Conservation (phyloP, 2,329 filamentous ascomycete species). For the Neofusicoccum sp. region DNA sequence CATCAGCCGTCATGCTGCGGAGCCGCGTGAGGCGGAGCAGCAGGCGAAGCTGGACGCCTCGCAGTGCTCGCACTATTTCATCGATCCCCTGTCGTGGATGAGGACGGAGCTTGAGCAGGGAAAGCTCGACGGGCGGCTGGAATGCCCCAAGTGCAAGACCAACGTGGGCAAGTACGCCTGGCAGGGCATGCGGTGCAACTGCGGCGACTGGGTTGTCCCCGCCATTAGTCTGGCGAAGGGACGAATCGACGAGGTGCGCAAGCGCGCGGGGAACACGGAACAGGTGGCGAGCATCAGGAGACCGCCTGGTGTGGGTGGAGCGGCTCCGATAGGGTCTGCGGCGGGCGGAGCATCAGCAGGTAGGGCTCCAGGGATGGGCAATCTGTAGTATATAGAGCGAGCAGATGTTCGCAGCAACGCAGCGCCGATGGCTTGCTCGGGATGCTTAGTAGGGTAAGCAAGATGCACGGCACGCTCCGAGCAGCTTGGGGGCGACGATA, state of each 20-base stretch:
- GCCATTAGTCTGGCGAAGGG: conserved; percentile 83
- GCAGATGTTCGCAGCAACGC: not conserved
- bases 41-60: conserved; percentile 23
- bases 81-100: conserved; percentile 97
- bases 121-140: conserved; percentile 76
- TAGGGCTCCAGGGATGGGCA: conserved; percentile 13
- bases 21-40: conserved; percentile 19
- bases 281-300: conserved; percentile 12
- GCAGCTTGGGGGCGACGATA: conserved; percentile 3
- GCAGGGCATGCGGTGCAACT: conserved; percentile 92
- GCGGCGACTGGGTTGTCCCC: conserved; percentile 84
- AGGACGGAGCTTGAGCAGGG: conserved; percentile 77
- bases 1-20: conserved; percentile 59
- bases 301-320: conserved; percentile 6
- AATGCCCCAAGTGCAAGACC: conserved; percentile 80
- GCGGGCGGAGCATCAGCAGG: not conserved
- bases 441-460: not conserved
- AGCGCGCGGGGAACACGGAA: conserved; percentile 15
- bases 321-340: not conserved
- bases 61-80: conserved; percentile 79
- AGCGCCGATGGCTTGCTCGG: not conserved
- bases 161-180: conserved; percentile 92
- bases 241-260: conserved; percentile 68
- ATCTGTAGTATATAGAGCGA: not conserved
- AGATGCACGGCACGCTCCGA: conserved; percentile 3